Base-by-base conservation (phyloP, 1,284 basidiomycete species). In the Lignosus rhinocerotis region DNA sequence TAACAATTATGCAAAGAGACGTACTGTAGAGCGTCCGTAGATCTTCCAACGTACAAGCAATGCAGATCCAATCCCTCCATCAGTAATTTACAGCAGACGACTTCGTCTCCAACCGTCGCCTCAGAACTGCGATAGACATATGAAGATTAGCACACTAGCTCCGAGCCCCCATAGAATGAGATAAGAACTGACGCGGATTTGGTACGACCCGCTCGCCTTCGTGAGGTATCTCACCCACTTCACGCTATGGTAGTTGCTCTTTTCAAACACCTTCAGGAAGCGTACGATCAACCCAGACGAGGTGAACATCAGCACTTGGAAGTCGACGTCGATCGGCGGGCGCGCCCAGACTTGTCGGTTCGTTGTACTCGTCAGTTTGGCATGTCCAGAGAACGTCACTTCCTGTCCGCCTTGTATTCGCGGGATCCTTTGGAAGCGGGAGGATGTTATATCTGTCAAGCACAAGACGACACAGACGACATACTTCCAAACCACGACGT, bases 301-400 rank as follows among this genome's bases (percentile, higher is more conserved):
- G 0, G 96, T 98, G 75, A 98, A 95, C 96, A 99, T 99, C 68
- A 99, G 82, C 57, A 99, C 96, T 77, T 95, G 87, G 76, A 99
- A 99, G 75, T 99, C 96, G 60, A 99, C 87, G 68, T 97, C 93
- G 69, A 99, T 98, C 6, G 97, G 97, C 10, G 97, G 96, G 50
- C 96, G 82, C 10, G 94, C 94, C 97, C 97, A 99, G 2, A 95
- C 87, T 82, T 98, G 95, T 44, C 92, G 86, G 58, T 86, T 84
- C 0, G 96, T 98, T 19, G 92, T 96, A 58, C 86, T 86, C 1
- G 94, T 93, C 51, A 98, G 78, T 38, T 86, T 84, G 3, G 94
- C 96, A 19, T 90, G 87, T 0, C 88, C 96, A 1, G 86, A 86
- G 56, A 99, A 84, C 0, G 93, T 93, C 64, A 87, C 85, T 75